Conservation (phyloP, 176 grass and related monocot genomes). For the Microstegium vimineum region DNA sequence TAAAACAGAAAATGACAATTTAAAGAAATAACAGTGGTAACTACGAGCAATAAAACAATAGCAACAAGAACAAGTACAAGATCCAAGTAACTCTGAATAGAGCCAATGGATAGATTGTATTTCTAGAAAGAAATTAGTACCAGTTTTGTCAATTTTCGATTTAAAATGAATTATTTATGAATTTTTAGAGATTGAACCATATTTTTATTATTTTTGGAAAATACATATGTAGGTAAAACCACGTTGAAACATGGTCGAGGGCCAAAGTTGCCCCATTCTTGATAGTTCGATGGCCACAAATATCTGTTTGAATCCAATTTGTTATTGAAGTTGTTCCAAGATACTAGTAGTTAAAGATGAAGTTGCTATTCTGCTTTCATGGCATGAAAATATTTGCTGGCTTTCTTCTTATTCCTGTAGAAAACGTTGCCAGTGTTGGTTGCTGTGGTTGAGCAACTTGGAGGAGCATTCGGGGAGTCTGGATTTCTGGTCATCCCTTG, state of each 20-base stretch:
- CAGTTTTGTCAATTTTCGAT: background rate
- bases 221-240: background rate
- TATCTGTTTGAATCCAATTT: background rate
- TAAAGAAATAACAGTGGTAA: background rate
- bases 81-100: background rate
- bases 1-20: background rate
- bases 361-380: background rate
- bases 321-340: background rate
- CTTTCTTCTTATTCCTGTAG: conserved; percentile 31
- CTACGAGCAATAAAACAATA: background rate
- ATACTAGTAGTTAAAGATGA: conserved; percentile 11
- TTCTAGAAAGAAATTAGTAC: background rate
- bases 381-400: background rate
- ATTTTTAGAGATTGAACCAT: background rate
- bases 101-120: background rate
- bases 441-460: conserved; percentile 87
- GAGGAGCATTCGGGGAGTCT: conserved; percentile 64
- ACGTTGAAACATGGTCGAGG: background rate
- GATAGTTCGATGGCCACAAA: background rate
- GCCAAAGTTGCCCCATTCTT: background rate
- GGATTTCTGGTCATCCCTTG: conserved; percentile 72
- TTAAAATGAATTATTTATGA: background rate
- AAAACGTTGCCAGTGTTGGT: conserved; percentile 84
- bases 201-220: background rate
- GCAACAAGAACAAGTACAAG: background rate